phyloP scores from a whole-genome alignment of 1,284 basidiomycete genomes.

The Farysia itapuensis region DNA sequence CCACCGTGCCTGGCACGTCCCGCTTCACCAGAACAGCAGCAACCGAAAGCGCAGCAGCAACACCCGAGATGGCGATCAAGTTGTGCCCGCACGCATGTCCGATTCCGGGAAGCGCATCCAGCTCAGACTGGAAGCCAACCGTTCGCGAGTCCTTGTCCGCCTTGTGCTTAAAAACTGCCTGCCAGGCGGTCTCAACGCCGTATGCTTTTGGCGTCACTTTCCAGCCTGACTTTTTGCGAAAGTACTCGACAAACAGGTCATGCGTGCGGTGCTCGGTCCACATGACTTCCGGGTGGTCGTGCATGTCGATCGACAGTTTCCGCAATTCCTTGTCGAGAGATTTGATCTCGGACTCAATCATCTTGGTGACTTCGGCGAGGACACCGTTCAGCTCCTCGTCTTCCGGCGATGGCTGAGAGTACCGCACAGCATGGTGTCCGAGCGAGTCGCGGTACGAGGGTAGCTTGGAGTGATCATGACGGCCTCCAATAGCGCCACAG shows the following conservation, averaged over 20 bases:
- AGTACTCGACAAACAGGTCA: conserved; percentile 46
- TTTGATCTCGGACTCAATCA: conserved; percentile 40
- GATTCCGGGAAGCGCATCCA: conserved; percentile 64
- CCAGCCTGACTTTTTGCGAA: conserved; percentile 37
- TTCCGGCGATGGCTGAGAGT: conserved; percentile 3
- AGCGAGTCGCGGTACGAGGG: conserved; percentile 23
- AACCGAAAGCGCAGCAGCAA: conserved; percentile 73
- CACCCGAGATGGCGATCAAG: conserved; percentile 77
- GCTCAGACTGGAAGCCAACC: conserved; percentile 67
- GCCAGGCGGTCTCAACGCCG: conserved; percentile 69
- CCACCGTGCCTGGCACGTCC: conserved; percentile 71
- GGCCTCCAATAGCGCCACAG: conserved; percentile 13
- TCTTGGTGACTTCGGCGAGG: conserved; percentile 22
- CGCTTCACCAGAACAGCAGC: conserved; percentile 69
- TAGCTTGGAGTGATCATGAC: conserved; percentile 8
- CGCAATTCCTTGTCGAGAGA: conserved; percentile 49
- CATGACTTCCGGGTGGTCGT: conserved; percentile 56
- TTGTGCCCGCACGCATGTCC: conserved; percentile 78
- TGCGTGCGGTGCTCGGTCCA: conserved; percentile 53
- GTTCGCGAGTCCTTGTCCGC: conserved; percentile 21
- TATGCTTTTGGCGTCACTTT: conserved; percentile 54
- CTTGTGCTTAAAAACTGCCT: conserved; percentile 67
- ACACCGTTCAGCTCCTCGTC: conserved; percentile 8
- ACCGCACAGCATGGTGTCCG: conserved; percentile 3
- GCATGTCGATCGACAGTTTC: conserved; percentile 57